Evolutionary conservation across 2,329 filamentous ascomycete genomes (phyloP), one percentile per base, ranked within the genome.

Genomic region (Sclerotinia borealis): DNA sequence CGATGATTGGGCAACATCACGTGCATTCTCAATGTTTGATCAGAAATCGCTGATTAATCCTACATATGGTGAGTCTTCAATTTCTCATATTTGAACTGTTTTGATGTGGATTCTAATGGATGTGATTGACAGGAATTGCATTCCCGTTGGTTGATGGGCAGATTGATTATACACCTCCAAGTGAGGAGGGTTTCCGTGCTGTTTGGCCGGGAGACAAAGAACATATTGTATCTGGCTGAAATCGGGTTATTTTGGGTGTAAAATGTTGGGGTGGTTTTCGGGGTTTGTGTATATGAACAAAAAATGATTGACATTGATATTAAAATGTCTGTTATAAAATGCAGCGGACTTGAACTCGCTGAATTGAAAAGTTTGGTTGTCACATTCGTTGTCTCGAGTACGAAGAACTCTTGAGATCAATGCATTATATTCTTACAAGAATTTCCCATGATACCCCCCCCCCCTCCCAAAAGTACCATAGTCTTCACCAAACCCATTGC

Each of bases 11-110:
- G 59, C 49, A 11, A 37, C 49, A 11, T 17, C 31, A 15, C 59
- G 59, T 19, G 39, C 59, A 15, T 62, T 62, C 10, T 62, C 59
- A 5, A 39, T 47, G n/a, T 55, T 54, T 13, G 49, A 62, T 39
- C 59, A 62, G 39, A 47, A 48, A n/a, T 55, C 59, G 6, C 27
- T 62, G 3, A 41, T 62, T 19, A 43, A 62, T 31, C 59, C 59
- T 27, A 52, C n/a, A 37, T 47, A 45, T 25, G 59, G 49, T 62
- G 41, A 62, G 36, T 25, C 4, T 54, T 45, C 13, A 1, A 13
- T 19, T 0, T 13, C 31, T 3, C 6, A 9, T 25, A 2, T 36
- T 36, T 4, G 29, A 37, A 13, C 4, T 15, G 17, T 9, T 2
- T 13, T 19, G 17, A 17, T 4, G 27, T 0, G 10, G 13, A 36